Percentiles rank a stretch among this genome's conserved stretches.
Conservation (phyloP, 2,329 filamentous ascomycete species). For the Aspergillus terreus region DNA sequence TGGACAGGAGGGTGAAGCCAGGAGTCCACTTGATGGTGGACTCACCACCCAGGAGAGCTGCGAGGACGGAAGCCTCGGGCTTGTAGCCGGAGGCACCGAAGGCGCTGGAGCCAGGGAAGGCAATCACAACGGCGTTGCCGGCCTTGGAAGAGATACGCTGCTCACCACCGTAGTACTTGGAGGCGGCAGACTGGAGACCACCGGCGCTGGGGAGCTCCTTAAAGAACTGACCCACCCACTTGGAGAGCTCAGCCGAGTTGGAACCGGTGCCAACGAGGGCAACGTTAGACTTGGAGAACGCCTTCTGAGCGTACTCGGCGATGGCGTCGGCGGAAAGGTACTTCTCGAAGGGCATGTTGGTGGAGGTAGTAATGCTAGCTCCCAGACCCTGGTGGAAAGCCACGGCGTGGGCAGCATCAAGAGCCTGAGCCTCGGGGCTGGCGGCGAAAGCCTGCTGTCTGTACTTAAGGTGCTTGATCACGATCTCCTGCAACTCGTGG, state of each 20-base stretch:
- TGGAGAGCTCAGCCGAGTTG: slow-evolving; percentile 68
- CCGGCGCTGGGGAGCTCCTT: slow-evolving; percentile 57
- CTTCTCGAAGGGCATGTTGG: slow-evolving; percentile 67
- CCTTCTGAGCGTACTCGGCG: slow-evolving; percentile 69
- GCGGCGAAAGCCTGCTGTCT: slow-evolving; percentile 70
- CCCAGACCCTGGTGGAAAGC: slow-evolving; percentile 95
- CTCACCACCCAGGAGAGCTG: slow-evolving; percentile 83
- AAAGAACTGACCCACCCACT: slow-evolving; percentile 95
- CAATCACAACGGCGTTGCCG: slow-evolving; percentile 83
- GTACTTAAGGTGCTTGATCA: slow-evolving; percentile 70
- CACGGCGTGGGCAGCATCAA: slow-evolving; percentile 79
- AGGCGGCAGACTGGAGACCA: slow-evolving; percentile 52
- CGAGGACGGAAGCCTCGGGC: slow-evolving; percentile 83
- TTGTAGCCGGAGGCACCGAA: slow-evolving; percentile 70
- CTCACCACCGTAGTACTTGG: slow-evolving; percentile 93
- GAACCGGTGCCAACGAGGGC: slow-evolving; percentile 88
- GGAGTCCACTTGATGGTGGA: slow-evolving; percentile 92
- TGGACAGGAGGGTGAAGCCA: slow-evolving; percentile 85
- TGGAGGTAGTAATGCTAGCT: slow-evolving; percentile 67
- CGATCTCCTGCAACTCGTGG: slow-evolving; percentile 86
- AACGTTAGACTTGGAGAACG: slow-evolving; percentile 86
- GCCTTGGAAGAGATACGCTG: slow-evolving; percentile 75
- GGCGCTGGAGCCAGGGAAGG: slow-evolving; percentile 84
- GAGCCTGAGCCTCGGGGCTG: slow-evolving; percentile 64
- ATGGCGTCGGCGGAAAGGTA: slow-evolving; percentile 77